Evolutionary conservation across 306 rosid species (phyloP), one percentile per base, ranked within the genome.

Genomic region (Casuarina equisetifolia): DNA sequence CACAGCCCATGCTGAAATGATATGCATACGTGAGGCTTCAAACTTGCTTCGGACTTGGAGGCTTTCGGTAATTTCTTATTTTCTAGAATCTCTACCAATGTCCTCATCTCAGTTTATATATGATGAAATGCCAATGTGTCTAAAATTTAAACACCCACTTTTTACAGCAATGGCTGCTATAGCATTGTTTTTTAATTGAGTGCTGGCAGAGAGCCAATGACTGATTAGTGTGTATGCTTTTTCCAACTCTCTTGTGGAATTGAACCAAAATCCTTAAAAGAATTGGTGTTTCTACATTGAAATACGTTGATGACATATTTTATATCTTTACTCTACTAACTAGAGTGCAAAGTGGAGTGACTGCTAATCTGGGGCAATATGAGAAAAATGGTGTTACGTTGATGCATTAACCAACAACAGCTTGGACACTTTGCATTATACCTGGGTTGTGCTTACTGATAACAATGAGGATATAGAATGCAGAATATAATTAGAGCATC

Each of bases 1-100:
- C 74, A 96, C 99, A 38, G 98, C 99, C 76, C 99, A 96, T 74
- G 99, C 99, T 7, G 99, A 96, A 85, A 90, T 96, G 88, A 87
- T 91, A 50, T 96, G 99, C 85, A 96, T 96, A 69, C 85, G 96
- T 15, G 97, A 92, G 78, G 99, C 98, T 86, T 96, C 99, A 35
- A 92, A 87, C 43, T 77, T 78, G 82, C 97, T 92, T 59, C 90
- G 77, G 69, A 53, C 96, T 62, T 96, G 99, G 99, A 86, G 99
- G 87, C 91, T 96, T 82, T 84, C 98, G 9, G 99, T 92, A 91
- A 85, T 86, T 88, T 82, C 79, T 81, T 15, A 25, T 49, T 25
- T 78, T 44, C 50, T 42, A 35, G 49, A 68, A 40, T 46, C 51
- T 44, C n/a, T 68, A 17, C 42, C 77, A 75, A 78, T 80, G 32